Evolutionary conservation across 352 stramenopile genomes (phyloP).

Genomic region (Phytophthora ohioensis): DNA sequence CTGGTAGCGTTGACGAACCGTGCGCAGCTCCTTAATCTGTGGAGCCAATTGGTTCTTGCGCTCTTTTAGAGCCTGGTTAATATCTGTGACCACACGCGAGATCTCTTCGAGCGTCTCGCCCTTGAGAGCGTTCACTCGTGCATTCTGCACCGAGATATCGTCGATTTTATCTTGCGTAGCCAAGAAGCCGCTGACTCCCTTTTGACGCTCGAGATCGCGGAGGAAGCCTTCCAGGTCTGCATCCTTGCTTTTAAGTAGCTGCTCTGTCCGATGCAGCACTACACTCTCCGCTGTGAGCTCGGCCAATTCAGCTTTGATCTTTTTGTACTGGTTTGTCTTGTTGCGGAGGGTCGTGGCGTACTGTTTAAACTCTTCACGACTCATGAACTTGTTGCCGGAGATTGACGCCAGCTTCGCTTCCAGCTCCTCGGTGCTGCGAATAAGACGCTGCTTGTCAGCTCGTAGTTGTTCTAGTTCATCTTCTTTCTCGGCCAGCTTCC

Average conservation of each 20-base stretch:
- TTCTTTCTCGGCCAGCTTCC: slow-evolving; percentile 92
- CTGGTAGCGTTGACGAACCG: slow-evolving; percentile 89
- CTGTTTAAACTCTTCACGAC: slow-evolving; percentile 91
- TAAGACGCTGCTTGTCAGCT: slow-evolving; percentile 63
- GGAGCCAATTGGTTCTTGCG: slow-evolving; percentile 93
- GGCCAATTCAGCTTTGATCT: slow-evolving; percentile 88
- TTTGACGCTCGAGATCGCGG: slow-evolving; percentile 83
- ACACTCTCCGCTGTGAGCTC: slow-evolving; percentile 89
- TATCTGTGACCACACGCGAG: slow-evolving; percentile 91
- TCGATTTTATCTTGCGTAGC: slow-evolving; percentile 91
- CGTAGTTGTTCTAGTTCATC: slow-evolving; percentile 83
- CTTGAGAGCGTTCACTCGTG: slow-evolving; percentile 92
- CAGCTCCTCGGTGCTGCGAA: slow-evolving; percentile 77
- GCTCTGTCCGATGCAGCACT: slow-evolving; percentile 92
- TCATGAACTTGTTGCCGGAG: slow-evolving; percentile 81
- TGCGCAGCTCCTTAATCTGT: slow-evolving; percentile 92
- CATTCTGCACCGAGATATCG: slow-evolving; percentile 88
- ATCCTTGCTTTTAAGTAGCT: slow-evolving; percentile 89
- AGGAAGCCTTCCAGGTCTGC: slow-evolving; percentile 89
- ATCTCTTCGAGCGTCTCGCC: slow-evolving; percentile 95
- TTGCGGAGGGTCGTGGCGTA: slow-evolving; percentile 90
- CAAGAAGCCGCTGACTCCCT: slow-evolving; percentile 87
- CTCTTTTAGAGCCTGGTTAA: slow-evolving; percentile 92
- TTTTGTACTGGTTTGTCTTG: slow-evolving; percentile 94
- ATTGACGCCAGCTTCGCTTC: slow-evolving; percentile 64